Base-by-base conservation (phyloP, 2,329 filamentous ascomycete genomes). In the Rhexocercosporidium sp. region DNA sequence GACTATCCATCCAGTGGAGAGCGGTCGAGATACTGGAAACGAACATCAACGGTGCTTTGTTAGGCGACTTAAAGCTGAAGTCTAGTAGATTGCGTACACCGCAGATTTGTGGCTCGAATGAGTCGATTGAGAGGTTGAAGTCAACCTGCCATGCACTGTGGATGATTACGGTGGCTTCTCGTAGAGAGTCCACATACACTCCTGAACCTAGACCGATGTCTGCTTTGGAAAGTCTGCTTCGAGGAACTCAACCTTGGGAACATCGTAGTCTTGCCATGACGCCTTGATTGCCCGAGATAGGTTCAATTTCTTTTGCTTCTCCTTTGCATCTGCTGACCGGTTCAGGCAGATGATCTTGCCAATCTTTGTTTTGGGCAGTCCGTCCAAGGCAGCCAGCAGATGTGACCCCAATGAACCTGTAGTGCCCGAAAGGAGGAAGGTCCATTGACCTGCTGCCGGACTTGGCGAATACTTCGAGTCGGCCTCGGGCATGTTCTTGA, bases 401-500 rank as follows among this genome's bases (percentile, higher is more conserved):
- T 85, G 84, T 3, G 78, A 81, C 0, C 84, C 84, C 20, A 86
- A 70, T 4, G 80, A 82, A 8, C 84, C 84, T 0, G 84, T 86
- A 4, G 80, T 82, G 16, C 82, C 84, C 0, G 83, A 86, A 22
- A 86, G 68, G 8, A 83, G 69, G 2, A 80, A 64, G 5, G 53
- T 68, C 44, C 66, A 66, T n/a, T 65, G 27, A 16, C 11, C 20
- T 20, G 16, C 16, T 29, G 25, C 29, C 29, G 44, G 25, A 16
- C 49, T 39, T 1, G 57, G 27, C 9, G 34, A 2, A 3, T n/a
- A 41, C 12, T 16, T 34, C 7, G 49, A 18, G 12, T n/a, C 25
- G 22, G 44, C 34, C 9, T 25, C 20, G 18, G 65, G 63, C 16
- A 71, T 47, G 27, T 68, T 47, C 6, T 46, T 57, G 4, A 63